Evolutionary conservation across 495 filamentous ascomycete genomes (phyloP).

Genomic region (Neurospora cerealis): DNA sequence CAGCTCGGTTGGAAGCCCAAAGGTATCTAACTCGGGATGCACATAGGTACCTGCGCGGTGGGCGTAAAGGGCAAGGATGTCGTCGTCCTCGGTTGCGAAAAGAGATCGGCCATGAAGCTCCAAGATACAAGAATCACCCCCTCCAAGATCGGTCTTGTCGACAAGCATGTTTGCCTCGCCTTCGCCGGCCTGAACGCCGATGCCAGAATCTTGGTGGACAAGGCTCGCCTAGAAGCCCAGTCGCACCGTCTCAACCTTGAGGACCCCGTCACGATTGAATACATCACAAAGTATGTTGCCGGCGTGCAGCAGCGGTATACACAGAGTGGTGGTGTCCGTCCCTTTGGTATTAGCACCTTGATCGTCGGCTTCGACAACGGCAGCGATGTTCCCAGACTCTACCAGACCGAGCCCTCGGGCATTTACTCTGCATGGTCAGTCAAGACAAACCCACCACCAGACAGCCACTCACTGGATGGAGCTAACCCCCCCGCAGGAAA

Average conservation of each 20-base stretch:
- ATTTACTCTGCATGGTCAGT: slow-evolving; percentile 96
- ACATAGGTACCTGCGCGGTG: slow-evolving; percentile 89
- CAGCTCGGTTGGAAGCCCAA: neutral
- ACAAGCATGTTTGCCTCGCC: slow-evolving; percentile 91
- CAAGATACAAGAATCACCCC: slow-evolving; percentile 99
- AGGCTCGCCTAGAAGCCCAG: slow-evolving; percentile 92
- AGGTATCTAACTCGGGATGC: neutral
- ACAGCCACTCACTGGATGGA: neutral
- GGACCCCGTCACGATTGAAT: slow-evolving; percentile 94
- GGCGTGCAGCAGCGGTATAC: slow-evolving; percentile 98
- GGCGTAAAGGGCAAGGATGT: slow-evolving; percentile 93
- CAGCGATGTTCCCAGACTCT: slow-evolving; percentile 74
- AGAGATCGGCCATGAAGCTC: slow-evolving; percentile 96
- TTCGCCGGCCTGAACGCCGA: slow-evolving; percentile 97
- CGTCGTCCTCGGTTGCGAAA: slow-evolving; percentile 95
- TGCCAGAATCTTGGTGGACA: slow-evolving; percentile 93
- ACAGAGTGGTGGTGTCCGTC: slow-evolving; percentile 92
- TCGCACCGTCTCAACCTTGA: slow-evolving; percentile 97
- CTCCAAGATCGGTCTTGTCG: slow-evolving; percentile 90
- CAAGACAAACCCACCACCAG: neutral
- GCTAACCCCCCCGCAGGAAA: slow-evolving; percentile 55
- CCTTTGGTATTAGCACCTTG: slow-evolving; percentile 95
- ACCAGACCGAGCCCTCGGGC: slow-evolving; percentile 95
- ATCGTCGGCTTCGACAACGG: slow-evolving; percentile 95
- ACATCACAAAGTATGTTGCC: slow-evolving; percentile 97